Evolutionary conservation across 2,329 filamentous ascomycete species (phyloP).

Genomic region (Rhynchosporium graminicola): DNA sequence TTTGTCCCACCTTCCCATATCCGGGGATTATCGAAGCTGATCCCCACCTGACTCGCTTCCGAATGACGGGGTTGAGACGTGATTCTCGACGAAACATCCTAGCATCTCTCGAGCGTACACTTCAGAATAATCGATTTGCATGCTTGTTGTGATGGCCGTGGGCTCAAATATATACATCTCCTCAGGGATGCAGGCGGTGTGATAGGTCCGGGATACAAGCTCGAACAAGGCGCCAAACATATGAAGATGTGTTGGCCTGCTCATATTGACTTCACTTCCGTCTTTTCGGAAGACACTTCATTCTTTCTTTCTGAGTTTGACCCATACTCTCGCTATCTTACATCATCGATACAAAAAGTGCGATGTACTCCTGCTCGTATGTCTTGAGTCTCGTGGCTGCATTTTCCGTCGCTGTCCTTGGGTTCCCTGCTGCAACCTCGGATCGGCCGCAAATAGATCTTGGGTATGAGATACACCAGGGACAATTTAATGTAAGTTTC

Average conservation of each 20-base stretch:
- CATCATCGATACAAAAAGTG: too few species aligned
- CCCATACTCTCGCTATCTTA: not conserved
- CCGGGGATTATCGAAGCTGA: too few species aligned
- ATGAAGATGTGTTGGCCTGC: not conserved
- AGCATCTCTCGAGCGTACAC: too few species aligned
- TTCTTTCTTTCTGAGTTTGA: not conserved
- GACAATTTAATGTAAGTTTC: slow-evolving; percentile 11
- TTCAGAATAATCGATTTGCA: too few species aligned
- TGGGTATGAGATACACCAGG: slow-evolving; percentile 18
- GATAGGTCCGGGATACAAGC: not conserved
- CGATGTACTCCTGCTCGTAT: not conserved
- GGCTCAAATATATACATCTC: too few species aligned
- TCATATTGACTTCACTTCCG: not conserved
- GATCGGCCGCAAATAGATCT: slow-evolving; percentile 16
- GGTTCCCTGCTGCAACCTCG: not conserved
- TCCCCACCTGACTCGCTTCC: too few species aligned
- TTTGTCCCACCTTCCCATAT: too few species aligned
- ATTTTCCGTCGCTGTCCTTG: not conserved
- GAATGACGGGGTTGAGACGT: too few species aligned
- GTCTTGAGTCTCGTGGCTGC: not conserved
- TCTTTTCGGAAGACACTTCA: not conserved
- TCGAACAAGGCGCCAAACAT: not conserved
- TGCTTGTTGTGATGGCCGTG: too few species aligned
- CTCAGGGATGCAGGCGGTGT: not conserved
- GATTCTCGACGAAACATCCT: too few species aligned